Evolutionary conservation across 2,329 filamentous ascomycete genomes (phyloP).

Genomic region (Monilinia fructicola): DNA sequence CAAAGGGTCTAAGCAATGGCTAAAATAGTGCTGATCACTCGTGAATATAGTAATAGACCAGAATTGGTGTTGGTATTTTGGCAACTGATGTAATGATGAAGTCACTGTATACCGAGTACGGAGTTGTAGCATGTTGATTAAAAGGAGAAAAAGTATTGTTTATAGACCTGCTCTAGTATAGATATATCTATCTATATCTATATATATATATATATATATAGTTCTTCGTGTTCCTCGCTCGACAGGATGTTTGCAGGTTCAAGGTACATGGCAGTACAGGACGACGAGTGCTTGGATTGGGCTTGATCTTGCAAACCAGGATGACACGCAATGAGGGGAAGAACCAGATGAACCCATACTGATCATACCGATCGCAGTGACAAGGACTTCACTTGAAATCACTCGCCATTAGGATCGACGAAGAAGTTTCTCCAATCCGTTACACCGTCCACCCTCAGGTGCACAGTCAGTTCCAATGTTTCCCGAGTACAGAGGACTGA

Average conservation of each 20-base stretch:
- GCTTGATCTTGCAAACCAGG: neutral
- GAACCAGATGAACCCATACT: neutral
- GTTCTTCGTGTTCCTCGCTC: too few relatives aligned
- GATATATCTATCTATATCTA: neutral
- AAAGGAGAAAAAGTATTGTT: neutral
- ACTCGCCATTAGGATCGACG: neutral
- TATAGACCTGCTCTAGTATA: neutral
- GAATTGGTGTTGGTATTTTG: neutral
- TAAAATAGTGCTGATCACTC: too few relatives aligned
- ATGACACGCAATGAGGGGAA: neutral
- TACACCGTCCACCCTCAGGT: neutral
- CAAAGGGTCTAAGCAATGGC: neutral
- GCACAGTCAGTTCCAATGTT: constrained; percentile 9
- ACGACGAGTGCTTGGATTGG: neutral
- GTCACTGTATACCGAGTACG: neutral
- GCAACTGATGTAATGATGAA: constrained; percentile 1
- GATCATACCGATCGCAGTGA: neutral
- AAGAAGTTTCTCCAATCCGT: neutral
- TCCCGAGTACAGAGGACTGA: constrained; percentile 5
- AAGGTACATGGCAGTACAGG: neutral
- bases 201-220: neutral
- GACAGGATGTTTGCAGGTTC: neutral
- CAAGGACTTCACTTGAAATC: neutral
- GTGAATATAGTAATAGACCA: neutral
- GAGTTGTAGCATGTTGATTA: neutral